Base-by-base conservation (phyloP, 164 flowering plant genomes). In the Pachysandra terminalis region DNA sequence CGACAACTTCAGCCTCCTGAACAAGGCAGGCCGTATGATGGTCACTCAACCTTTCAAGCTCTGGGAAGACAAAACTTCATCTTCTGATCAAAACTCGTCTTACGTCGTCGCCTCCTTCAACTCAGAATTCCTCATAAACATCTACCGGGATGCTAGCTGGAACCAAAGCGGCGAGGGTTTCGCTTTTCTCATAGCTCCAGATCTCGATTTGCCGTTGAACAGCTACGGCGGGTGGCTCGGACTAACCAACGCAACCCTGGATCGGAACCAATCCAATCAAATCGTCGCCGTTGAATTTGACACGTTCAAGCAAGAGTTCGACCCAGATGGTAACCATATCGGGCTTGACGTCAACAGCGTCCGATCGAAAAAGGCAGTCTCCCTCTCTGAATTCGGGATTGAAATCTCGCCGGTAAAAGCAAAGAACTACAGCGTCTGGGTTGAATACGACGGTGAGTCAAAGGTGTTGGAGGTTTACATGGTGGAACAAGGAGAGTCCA, bases 261-360 rank as follows among this genome's bases (percentile, higher is more conserved):
- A 90, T 49, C 85, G 86, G 0, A 35, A 60, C 59, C 1, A 63
- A 0, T 17, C 61, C 37, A 86, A 87, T 77, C 61, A 69, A 0
- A 22, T 86, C 5, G 74, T 90, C 13, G 96, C 96, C 1, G 61
- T 90, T 0, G 93, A 90, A 64, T 72, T 90, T 45, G 93, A 86
- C 63, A 86, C 93, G 0, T 58, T 64, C 24, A 82, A 78, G 74
- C 86, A 85, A 15, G 78, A 66, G 0, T 80, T 78, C 64, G 93
- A 87, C 63, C 79, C 81, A 0, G 88, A 90, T 62, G 84, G 71
- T 54, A 87, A 84, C 77, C 91, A 86, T 61, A 59, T 88, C 19
- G 96, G 91, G 0, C 70, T 88, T 15, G 63, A 90, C 64, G 60
- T 90, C 54, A 81, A 88, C 74, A 56, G 75, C 48, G 70, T 86